Percentiles rank a stretch among this genome's conserved stretches.
Evolutionary conservation across 2,329 filamentous ascomycete species (phyloP).

Genomic region (Lachnellula willkommii): DNA sequence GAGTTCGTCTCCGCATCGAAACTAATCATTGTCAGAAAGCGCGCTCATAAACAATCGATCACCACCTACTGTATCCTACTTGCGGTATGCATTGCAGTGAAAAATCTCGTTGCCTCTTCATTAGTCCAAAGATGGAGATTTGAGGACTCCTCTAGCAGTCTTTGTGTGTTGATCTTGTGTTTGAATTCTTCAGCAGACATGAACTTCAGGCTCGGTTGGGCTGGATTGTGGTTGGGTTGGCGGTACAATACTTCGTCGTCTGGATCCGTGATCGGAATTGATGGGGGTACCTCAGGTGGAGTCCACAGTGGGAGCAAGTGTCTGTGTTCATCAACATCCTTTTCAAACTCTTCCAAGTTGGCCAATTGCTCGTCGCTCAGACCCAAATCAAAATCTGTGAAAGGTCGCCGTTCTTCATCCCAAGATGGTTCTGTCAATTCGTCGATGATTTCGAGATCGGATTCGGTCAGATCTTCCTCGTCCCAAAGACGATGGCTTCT

Average conservation of each 20-base stretch:
- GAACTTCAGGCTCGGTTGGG: not conserved
- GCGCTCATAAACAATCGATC: not conserved
- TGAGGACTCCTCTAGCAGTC: not conserved
- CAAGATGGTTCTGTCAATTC: conserved; percentile 18
- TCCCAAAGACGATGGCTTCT: conserved; percentile 2
- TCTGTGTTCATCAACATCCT: conserved; percentile 4
- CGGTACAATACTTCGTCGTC: not conserved
- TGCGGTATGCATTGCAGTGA: conserved; percentile 3
- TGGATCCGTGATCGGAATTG: not conserved
- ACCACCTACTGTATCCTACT: conserved; percentile 14
- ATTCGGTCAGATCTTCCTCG: not conserved
- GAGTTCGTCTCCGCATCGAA: not conserved
- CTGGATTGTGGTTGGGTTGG: not conserved
- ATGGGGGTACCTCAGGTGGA: not conserved
- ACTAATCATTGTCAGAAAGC: conserved; percentile 1
- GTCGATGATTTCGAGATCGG: conserved; percentile 5
- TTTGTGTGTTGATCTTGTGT: not conserved
- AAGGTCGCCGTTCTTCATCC: conserved; percentile 7
- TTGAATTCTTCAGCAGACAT: not conserved
- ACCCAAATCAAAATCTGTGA: not conserved
- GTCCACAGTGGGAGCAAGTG: conserved; percentile 8
- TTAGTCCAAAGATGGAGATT: conserved; percentile 4
- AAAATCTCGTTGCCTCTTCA: conserved; percentile 1
- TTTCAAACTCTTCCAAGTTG: conserved; percentile 9
- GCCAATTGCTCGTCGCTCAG: not conserved